Conservation (phyloP, 305 asterid species). For the Euphrasia arctica region DNA sequence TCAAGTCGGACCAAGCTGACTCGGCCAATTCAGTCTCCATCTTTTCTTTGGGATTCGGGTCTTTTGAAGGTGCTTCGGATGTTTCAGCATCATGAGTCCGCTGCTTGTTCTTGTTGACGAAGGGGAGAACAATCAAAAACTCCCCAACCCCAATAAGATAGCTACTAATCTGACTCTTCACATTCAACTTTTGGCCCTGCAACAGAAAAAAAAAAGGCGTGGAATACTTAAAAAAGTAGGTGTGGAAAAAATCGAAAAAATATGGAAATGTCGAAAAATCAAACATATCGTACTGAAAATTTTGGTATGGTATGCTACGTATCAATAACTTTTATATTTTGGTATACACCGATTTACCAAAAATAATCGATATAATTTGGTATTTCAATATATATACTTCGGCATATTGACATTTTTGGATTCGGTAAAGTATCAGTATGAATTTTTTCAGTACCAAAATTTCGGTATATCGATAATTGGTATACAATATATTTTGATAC, state of each 20-base stretch:
- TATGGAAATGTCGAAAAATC: too few species aligned
- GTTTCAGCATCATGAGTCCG: slow-evolving; percentile 33
- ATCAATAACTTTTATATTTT: too few species aligned
- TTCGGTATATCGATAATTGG: too few species aligned
- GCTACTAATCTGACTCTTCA: slow-evolving; percentile 52
- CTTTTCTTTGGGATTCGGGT: slow-evolving; percentile 27
- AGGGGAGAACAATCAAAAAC: slow-evolving; percentile 73
- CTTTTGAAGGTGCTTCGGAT: slow-evolving; percentile 29
- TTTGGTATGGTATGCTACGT: too few species aligned
- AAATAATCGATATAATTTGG: too few species aligned
- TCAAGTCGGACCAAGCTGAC: slow-evolving; percentile 71
- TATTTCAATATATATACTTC: too few species aligned
- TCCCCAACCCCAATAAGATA: slow-evolving; percentile 46
- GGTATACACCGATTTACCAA: too few species aligned
- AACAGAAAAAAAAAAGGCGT: slow-evolving; percentile 7
- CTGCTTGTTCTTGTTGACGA: slow-evolving; percentile 50
- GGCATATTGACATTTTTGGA: too few species aligned
- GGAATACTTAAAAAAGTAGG: background rate
- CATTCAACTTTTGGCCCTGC: slow-evolving; percentile 76
- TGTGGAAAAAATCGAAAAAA: background rate
- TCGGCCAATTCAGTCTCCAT: slow-evolving; percentile 46
- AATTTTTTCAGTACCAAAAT: too few species aligned
- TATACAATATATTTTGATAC: too few species aligned
- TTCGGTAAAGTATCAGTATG: too few species aligned
- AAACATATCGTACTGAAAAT: too few species aligned